Conservation (phyloP, 116 monocot genomes). For the Papilionanthe hybrid region DNA sequence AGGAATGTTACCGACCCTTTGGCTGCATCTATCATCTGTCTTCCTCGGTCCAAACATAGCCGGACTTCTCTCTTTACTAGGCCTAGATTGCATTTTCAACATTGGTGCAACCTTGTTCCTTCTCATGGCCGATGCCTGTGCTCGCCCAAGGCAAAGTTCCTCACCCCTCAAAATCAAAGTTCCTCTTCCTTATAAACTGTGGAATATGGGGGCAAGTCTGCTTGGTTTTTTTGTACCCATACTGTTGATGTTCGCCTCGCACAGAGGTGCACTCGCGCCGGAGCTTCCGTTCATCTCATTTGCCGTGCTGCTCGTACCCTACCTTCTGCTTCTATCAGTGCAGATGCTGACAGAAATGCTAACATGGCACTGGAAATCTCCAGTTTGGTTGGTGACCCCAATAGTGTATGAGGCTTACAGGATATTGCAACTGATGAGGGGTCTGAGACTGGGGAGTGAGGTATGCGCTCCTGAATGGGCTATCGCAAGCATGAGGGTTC, state of each 20-base stretch:
- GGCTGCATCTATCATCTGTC: slow-evolving; percentile 76
- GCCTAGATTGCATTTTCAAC: slow-evolving; percentile 90
- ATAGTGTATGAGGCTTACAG: slow-evolving; percentile 83
- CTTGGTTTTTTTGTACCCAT: slow-evolving; percentile 61
- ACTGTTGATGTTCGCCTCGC: slow-evolving; percentile 33
- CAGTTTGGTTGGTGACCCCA: slow-evolving; percentile 81
- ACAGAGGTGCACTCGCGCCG: slow-evolving; percentile 46
- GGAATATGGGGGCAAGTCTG: slow-evolving; percentile 68
- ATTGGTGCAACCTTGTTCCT: slow-evolving; percentile 89
- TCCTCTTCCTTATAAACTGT: slow-evolving; percentile 55
- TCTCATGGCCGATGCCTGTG: slow-evolving; percentile 91
- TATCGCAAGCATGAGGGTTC: slow-evolving; percentile 42
- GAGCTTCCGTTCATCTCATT: slow-evolving; percentile 58
- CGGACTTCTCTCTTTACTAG: slow-evolving; percentile 75
- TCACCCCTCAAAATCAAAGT: slow-evolving; percentile 15
- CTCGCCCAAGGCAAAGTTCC: slow-evolving; percentile 13
- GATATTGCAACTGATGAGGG: slow-evolving; percentile 87
- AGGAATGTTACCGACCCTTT: slow-evolving; percentile 80
- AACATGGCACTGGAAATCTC: slow-evolving; percentile 92
- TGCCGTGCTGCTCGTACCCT: slow-evolving; percentile 65
- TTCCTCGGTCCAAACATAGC: slow-evolving; percentile 71
- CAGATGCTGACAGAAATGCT: slow-evolving; percentile 80
- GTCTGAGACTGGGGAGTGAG: slow-evolving; percentile 57
- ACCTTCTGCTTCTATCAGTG: slow-evolving; percentile 64
- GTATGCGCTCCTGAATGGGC: slow-evolving; percentile 70